phyloP scores from a whole-genome alignment of 352 stramenopile species.

The Globisporangium irregulare region DNA sequence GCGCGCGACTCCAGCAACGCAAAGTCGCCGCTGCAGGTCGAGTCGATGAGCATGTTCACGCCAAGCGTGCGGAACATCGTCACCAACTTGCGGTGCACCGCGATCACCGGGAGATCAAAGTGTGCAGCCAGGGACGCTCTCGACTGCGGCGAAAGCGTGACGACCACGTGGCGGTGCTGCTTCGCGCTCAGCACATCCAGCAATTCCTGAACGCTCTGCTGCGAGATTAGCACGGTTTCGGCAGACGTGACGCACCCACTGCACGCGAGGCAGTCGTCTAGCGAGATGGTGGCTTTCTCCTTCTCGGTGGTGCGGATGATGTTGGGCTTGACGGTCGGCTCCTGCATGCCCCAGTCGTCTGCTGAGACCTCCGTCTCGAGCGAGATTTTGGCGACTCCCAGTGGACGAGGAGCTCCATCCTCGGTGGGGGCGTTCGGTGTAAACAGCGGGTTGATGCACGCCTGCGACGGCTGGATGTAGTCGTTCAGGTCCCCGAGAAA shows the following conservation, averaged over 20 bases:
- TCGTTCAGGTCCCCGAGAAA: slow-evolving; percentile 93
- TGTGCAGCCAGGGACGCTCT: slow-evolving; percentile 83
- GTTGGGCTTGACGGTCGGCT: slow-evolving; percentile 43
- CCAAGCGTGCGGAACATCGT: slow-evolving; percentile 76
- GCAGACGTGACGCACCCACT: slow-evolving; percentile 97
- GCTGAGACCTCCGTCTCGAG: slow-evolving; percentile 70
- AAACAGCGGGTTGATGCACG: slow-evolving; percentile 93
- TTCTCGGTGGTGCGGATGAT: slow-evolving; percentile 76
- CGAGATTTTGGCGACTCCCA: slow-evolving; percentile 63
- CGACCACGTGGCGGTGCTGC: slow-evolving; percentile 61
- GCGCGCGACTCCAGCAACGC: slow-evolving; percentile 91
- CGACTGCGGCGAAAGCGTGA: slow-evolving; percentile 89
- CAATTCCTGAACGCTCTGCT: slow-evolving; percentile 92
- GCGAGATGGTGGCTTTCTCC: slow-evolving; percentile 91
- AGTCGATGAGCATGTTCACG: slow-evolving; percentile 91
- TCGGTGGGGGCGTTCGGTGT: slow-evolving; percentile 33
- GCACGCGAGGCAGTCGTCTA: slow-evolving; percentile 97
- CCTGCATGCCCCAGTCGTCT: slow-evolving; percentile 48
- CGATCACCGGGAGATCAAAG: slow-evolving; percentile 62
- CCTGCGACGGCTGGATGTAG: slow-evolving; percentile 93
- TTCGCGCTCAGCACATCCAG: slow-evolving; percentile 55
- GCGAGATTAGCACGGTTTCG: slow-evolving; percentile 97
- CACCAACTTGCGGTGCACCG: slow-evolving; percentile 75
- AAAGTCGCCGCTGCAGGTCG: slow-evolving; percentile 89
- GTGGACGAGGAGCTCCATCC: slow-evolving; percentile 10